Evolutionary conservation across 176 grass and related monocot species (phyloP), one percentile per base, ranked within the genome.

Genomic region (Phoenix dactylifera): DNA sequence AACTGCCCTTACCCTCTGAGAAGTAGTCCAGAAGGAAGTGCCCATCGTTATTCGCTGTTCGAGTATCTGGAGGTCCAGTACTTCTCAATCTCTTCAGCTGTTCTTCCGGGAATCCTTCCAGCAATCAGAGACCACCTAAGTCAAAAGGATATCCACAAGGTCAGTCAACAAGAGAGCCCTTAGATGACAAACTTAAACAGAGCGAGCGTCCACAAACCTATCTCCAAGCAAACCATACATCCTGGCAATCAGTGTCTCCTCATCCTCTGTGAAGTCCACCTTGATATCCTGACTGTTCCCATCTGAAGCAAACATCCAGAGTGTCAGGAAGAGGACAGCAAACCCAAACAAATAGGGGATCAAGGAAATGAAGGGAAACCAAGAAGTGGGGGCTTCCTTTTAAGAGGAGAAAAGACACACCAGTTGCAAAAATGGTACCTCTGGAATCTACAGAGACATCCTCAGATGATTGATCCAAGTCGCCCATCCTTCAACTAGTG

Each of bases 31-130:
- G 26, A 28, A 4, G 5, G 26, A 28, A 28, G 4, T 28, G 10
- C 6, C 35, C 35, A 44, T 14, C 35, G 0, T 50, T 63, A 79
- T 49, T 72, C 68, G 49, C 68, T 79, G 0, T 55, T 61, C 26
- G 77, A 79, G 59, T 67, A 79, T 39, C 69, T 79, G 12, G 51
- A 15, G 14, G 69, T 79, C 67, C 77, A 79, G 20, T 79, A 79
- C 59, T 73, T 79, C 63, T 79, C 77, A 62, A 79, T 79, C 44
- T 79, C 77, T 49, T 79, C 55, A 28, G 77, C 77, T 67, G 77
- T 67, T 73, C 77, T 79, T 60, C 77, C 77, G 7, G 77, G 77
- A 17, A 79, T 65, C 59, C 77, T 22, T 55, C 77, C 77, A 67
- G 77, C 77, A 66, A 79, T 79, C 20, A 79, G 53, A 14, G 62